Evolutionary conservation across 306 rosid species (phyloP).

Genomic region (Quercus bicolor): DNA sequence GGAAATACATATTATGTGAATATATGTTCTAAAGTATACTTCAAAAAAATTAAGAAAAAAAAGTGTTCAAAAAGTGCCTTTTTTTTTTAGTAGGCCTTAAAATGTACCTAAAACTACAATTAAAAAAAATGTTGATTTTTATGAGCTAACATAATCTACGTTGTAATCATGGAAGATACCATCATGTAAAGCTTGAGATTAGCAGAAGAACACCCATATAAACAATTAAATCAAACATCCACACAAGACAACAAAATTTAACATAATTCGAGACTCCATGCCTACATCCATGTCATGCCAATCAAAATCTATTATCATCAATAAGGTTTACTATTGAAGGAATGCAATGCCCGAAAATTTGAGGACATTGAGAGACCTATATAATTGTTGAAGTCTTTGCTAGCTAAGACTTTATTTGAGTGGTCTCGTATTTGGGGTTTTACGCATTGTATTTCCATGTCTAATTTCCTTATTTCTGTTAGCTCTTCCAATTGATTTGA

Average conservation of each 20-base stretch:
- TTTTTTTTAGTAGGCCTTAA: not conserved
- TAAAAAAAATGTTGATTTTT: not conserved
- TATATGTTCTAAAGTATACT: slow-evolving; percentile 7
- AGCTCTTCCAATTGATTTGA: too few species aligned
- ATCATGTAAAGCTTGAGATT: too few species aligned
- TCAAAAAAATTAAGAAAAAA: not conserved
- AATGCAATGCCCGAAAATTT: too few species aligned
- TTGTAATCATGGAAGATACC: not conserved
- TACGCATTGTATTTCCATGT: too few species aligned
- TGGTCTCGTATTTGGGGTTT: too few species aligned
- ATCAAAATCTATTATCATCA: not conserved
- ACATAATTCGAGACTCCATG: not conserved
- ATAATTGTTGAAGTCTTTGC: too few species aligned
- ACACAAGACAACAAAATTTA: not conserved
- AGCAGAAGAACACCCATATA: not conserved
- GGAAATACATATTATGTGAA: slow-evolving; percentile 25
- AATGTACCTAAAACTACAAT: not conserved
- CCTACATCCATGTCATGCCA: not conserved
- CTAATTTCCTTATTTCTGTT: too few species aligned
- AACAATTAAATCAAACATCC: not conserved
- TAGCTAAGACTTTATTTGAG: too few species aligned
- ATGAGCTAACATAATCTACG: not conserved
- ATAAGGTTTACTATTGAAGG: not conserved
- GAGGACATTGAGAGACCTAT: too few species aligned
- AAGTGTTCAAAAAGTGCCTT: not conserved